Evolutionary conservation across 306 rosid species (phyloP).

Genomic region (Begonia masoniana): DNA sequence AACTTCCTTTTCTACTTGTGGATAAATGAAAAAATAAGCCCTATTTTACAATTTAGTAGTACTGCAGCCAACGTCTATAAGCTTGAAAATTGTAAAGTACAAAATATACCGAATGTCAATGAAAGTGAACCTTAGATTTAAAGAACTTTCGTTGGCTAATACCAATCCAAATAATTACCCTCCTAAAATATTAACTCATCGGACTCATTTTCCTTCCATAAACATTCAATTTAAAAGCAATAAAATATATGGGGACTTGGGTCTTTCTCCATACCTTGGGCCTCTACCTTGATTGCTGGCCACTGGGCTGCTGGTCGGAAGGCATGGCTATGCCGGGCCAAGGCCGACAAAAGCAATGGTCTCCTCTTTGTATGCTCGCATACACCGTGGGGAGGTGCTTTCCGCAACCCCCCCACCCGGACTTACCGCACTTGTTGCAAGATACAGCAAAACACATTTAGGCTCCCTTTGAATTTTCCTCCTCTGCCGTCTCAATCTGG

Average conservation of each 20-base stretch:
- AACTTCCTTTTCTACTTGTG: too few relatives aligned
- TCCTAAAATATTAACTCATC: too few relatives aligned
- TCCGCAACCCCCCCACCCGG: constrained; percentile 50
- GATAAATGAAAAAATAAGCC: too few relatives aligned
- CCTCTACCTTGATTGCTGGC: not conserved
- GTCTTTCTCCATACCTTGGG: not conserved
- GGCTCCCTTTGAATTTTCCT: not conserved
- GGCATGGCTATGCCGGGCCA: constrained; percentile 52
- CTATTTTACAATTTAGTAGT: too few relatives aligned
- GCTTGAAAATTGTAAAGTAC: too few relatives aligned
- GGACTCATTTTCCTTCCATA: too few relatives aligned
- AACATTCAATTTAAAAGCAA: too few relatives aligned
- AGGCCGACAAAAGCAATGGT: constrained; percentile 54
- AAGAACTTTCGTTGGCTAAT: too few relatives aligned
- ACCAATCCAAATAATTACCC: too few relatives aligned
- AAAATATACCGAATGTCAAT: too few relatives aligned
- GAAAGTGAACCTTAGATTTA: too few relatives aligned
- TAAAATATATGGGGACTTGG: not conserved
- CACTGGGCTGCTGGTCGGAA: not conserved
- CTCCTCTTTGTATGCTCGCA: constrained; percentile 38
- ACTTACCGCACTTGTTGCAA: constrained; percentile 30
- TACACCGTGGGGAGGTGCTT: constrained; percentile 30
- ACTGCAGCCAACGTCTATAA: too few relatives aligned
- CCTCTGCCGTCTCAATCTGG: not conserved
- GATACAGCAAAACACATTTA: constrained; percentile 39